A percentile compares a stretch with the other conserved stretches of the same genome.
Evolutionary conservation across 495 filamentous ascomycete genomes (phyloP).

Genomic region (Penicillium silybi): DNA sequence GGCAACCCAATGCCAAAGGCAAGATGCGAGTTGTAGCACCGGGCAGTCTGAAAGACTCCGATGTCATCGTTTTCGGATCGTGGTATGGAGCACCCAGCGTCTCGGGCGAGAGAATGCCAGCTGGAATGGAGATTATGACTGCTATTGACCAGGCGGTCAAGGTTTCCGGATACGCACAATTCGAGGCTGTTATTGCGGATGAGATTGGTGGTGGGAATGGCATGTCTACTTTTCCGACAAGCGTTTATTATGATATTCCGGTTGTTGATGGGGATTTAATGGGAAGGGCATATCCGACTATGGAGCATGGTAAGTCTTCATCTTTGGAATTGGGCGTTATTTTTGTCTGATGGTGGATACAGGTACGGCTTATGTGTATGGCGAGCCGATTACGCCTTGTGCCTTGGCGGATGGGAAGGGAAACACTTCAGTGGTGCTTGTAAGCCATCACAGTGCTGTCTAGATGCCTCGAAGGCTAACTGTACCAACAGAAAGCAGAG

Average conservation of each 20-base stretch:
- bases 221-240: slow-evolving; percentile 27
- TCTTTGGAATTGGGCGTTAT: neutral
- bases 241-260: slow-evolving; percentile 25
- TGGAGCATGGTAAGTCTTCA: slow-evolving; percentile 18
- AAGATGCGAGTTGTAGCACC: slow-evolving; percentile 22
- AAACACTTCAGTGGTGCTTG: slow-evolving; percentile 21
- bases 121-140: slow-evolving; percentile 24
- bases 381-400: slow-evolving; percentile 24
- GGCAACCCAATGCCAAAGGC: slow-evolving; percentile 1
- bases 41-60: slow-evolving; percentile 11
- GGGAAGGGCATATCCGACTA: slow-evolving; percentile 32
- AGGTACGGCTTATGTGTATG: slow-evolving; percentile 29
- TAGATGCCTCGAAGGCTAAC: neutral
- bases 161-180: slow-evolving; percentile 20
- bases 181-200: slow-evolving; percentile 27
- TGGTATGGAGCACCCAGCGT: slow-evolving; percentile 26
- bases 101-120: slow-evolving; percentile 24
- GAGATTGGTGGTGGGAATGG: slow-evolving; percentile 42
- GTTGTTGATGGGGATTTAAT: slow-evolving; percentile 40
- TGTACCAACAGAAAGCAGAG: slow-evolving; percentile 23
- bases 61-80: slow-evolving; percentile 18
- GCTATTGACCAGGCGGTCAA: slow-evolving; percentile 27
- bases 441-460: neutral
- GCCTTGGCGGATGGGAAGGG: slow-evolving; percentile 31
- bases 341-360: neutral